Percentiles rank a stretch among this genome's conserved stretches.
Conservation (phyloP, 441 rosid genomes). For the Theobroma grandiflorum region DNA sequence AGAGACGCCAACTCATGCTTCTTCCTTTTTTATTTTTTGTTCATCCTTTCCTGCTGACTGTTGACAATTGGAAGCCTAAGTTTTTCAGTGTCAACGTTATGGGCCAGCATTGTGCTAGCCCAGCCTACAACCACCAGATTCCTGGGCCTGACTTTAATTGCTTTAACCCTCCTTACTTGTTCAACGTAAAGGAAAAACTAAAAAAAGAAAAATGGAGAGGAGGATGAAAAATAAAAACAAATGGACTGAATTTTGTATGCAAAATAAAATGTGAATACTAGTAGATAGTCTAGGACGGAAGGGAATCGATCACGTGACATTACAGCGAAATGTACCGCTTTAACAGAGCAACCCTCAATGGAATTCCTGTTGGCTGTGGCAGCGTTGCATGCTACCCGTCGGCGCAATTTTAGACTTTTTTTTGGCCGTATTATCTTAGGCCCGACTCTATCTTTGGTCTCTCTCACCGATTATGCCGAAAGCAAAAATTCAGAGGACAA, state of each 20-base stretch:
- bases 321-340: conserved; percentile 17
- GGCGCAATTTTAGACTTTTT: conserved; percentile 22
- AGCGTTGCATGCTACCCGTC: conserved; percentile 17
- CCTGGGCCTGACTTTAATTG: not conserved
- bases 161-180: too few species aligned
- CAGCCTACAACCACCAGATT: not conserved
- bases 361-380: conserved; percentile 5
- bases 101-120: not conserved
- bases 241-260: too few species aligned
- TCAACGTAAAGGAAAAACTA: too few species aligned
- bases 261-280: too few species aligned
- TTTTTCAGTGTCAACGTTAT: not conserved
- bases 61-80: too few species aligned
- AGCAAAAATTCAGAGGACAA: not conserved
- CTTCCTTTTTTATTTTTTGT: too few species aligned
- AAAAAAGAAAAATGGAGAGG: too few species aligned
- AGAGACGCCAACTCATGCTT: too few species aligned
- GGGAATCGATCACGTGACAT: conserved; percentile 19
- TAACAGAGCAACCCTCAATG: not conserved
- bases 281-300: not conserved
- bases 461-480: not conserved
- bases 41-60: too few species aligned
- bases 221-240: too few species aligned
- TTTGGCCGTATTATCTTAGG: not conserved
- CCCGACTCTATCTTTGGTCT: conserved; percentile 12